Percentiles rank a stretch among this genome's conserved stretches.
Conservation (phyloP, 225 moss, liverwort and hornwort species). For the Bryum argenteum region DNA sequence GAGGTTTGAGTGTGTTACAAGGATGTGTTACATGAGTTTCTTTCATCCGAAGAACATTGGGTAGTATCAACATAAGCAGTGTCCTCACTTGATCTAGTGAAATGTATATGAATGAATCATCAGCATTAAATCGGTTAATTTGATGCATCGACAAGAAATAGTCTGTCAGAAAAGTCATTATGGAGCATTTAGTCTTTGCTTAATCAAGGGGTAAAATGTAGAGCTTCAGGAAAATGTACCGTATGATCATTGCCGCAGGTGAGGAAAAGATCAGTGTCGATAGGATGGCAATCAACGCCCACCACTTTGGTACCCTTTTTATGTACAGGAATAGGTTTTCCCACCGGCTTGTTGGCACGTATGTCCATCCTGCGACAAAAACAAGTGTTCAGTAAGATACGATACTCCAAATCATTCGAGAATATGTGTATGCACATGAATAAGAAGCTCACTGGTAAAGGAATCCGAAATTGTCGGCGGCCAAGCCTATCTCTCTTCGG, state of each 20-base stretch:
- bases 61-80: too few relatives aligned
- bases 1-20: too few relatives aligned
- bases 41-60: too few relatives aligned
- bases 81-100: too few relatives aligned
- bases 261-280: slow-evolving; percentile 71
- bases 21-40: too few relatives aligned
- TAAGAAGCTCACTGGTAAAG: slow-evolving; percentile 64
- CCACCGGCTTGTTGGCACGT: slow-evolving; percentile 59
- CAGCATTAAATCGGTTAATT: too few relatives aligned
- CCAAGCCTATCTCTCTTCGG: slow-evolving; percentile 59
- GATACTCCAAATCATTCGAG: neutral
- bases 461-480: slow-evolving; percentile 75
- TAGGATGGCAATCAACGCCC: slow-evolving; percentile 77
- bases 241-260: slow-evolving; percentile 82
- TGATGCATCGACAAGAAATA: too few relatives aligned
- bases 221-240: slow-evolving; percentile 40
- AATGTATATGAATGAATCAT: too few relatives aligned
- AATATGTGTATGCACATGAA: neutral
- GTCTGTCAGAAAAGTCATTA: too few relatives aligned
- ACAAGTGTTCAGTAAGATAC: neutral
- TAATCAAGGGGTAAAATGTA: too few relatives aligned
- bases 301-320: slow-evolving; percentile 87
- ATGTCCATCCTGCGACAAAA: slow-evolving; percentile 63
- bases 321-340: slow-evolving; percentile 56
- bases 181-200: neutral